Base-by-base conservation (phyloP, 306 rosid species). In the Cucurbita argyrosperma region DNA sequence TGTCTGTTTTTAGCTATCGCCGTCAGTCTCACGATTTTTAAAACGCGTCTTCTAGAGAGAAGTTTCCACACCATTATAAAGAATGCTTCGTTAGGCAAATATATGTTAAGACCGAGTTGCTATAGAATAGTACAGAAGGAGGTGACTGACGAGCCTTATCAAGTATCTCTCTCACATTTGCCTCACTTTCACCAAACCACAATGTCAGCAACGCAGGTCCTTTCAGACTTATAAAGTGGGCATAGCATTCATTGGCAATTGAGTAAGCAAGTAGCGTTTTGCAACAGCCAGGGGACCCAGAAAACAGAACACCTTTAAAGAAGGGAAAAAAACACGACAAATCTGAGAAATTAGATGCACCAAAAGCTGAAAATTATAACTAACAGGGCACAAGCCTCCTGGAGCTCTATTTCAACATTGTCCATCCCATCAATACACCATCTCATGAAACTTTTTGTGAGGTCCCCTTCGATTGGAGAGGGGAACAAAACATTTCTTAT, bases 141-240 rank as follows among this genome's bases (percentile, higher is more conserved):
- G 95, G 89, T 23, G 91, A 89, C 67, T 82, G 88, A 45, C 89
- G 79, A 38, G 95, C 95, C 76, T 89, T 89, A 76, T 86, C 93
- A 60, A 88, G 86, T 76, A 88, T 88, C 82, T 88, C 93, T 8
- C 87, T 84, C 13, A 88, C 88, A 9, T 88, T 88, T 66, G 93
- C 93, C 77, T 88, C 93, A 46, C 92, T 88, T 76, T 88, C 90
- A 30, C 94, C 94, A 23, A 86, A 88, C 94, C 94, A 88, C 93
- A 86, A 86, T 42, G 93, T 88, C 49, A 88, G 83, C 77, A 86
- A 67, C 80, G 86, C 93, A 5, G 93, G 93, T 54, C 93, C 93
- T 76, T 86, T 86, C 37, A 88, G 80, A 54, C 93, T 88, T 47
- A 88, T 86, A 72, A 88, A 88, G 83, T 88, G 86, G 71, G 93